Evolutionary conservation across 257 asterid species (phyloP), one percentile per base, ranked within the genome.

Genomic region (Striga asiatica): DNA sequence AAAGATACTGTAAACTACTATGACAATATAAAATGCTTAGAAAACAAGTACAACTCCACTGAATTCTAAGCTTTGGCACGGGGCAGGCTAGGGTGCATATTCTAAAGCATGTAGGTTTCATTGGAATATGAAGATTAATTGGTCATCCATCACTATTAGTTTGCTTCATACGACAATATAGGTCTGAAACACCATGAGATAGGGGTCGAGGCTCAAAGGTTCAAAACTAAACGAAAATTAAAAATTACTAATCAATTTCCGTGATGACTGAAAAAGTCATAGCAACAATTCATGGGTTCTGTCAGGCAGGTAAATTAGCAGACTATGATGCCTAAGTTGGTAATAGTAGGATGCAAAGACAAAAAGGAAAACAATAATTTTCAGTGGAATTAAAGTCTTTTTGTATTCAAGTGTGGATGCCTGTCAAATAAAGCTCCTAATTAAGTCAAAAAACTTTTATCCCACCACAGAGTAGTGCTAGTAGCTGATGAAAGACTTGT

Each of bases 361-460:
- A 25, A 13, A 56, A 12, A 45, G 9, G 45, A 27, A 16, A 37
- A 28, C 43, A 37, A 37, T 34, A n/a, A n/a, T n/a, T n/a, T 34
- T 12, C 38, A 32, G 38, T 39, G 41, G 43, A 62, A 50, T 24
- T n/a, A 6, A 13, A 18, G 20, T 9, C 34, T 38, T 25, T 57
- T 51, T 8, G 18, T 17, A 10, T 53, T 48, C n/a, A 29, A 28
- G 6, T 6, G 10, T 2, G 54, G 68, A 60, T 32, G 54, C 60
- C 12, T 47, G 29, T 41, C 54, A 65, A 46, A 48, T 3, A 27
- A 61, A 60, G 45, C 19, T 69, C 18, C 46, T 34, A 20, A n/a
- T 53, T 39, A 46, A 50, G 51, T 17, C 21, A 45, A 27, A 27
- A 27, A 27, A 27, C 32, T 3, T 50, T 43, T 19, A 20, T 54